Base-by-base conservation (phyloP, 169 alveolate genomes). In the Plasmodium billcollinsi region DNA sequence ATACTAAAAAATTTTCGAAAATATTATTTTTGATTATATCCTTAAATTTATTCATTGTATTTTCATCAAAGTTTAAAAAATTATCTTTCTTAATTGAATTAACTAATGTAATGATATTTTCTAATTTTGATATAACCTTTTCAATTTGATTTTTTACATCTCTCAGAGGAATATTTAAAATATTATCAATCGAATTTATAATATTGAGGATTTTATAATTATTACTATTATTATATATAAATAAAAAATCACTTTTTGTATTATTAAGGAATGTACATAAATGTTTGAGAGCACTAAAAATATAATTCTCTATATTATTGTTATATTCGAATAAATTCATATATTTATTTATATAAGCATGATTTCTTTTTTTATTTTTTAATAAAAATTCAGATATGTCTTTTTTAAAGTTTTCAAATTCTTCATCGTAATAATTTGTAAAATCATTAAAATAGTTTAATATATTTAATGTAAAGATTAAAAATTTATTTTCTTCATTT, bases 261-360 rank as follows among this genome's bases (percentile, higher is more conserved):
- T 72, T 63, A 49, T 39, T 63, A n/a, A 78, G 70, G 20, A 20
- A 78, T 8, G 18, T 26, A 62, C 88, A 73, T 58, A 88, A 21
- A 54, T 88, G 78, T 54, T 61, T 70, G 65, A 86, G 43, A 15
- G 76, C 86, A 39, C 88, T 67, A 54, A 50, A 86, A 2, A 72
- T 26, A 20, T 26, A 70, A 4, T 86, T 76, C 65, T 61, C 49
- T 21, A 59, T 59, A 62, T 86, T 72, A 6, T 39, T 39, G 2
- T 39, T 39, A 43, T 45, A 49, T 9, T 86, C 92, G 14, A 72
- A 65, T 12, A 86, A 54, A 45, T 52, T 59, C 6, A 86, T 72
- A 56, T 72, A 86, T 72, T 73, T 71, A 49, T 86, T 86, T 86
- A 86, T 50, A 24, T 86, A 86, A 54, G 56, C 76, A 43, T 86